Evolutionary conservation across 257 asterid genomes (phyloP).

Genomic region (Petunia axillaris): DNA sequence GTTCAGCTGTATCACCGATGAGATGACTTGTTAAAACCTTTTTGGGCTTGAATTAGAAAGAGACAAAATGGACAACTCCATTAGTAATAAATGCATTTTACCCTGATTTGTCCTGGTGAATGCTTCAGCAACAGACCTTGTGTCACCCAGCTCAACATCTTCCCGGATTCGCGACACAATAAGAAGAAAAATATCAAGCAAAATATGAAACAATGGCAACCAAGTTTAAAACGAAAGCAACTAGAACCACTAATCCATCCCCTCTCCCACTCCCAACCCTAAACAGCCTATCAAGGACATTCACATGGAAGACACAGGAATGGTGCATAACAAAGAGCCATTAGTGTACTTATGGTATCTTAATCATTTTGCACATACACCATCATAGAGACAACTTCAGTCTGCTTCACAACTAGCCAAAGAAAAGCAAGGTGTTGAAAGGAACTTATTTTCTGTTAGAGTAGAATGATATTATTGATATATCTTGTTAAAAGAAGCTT

Average conservation of each 20-base stretch:
- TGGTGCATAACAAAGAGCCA: constrained; percentile 16
- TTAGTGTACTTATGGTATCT: neutral
- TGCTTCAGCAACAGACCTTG: constrained; percentile 96
- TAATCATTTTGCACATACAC: constrained; percentile 17
- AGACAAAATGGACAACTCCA: constrained; percentile 3
- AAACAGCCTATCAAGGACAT: constrained; percentile 8
- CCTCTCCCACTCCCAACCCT: constrained; percentile 15
- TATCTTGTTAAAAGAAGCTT: constrained; percentile 23
- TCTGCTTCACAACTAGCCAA: constrained; percentile 6
- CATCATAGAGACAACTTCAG: constrained; percentile 20
- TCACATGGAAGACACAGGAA: constrained; percentile 4
- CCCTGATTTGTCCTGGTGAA: constrained; percentile 78
- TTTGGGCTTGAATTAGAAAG: neutral
- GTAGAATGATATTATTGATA: neutral
- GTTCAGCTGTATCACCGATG: constrained; percentile 55
- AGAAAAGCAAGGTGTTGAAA: neutral
- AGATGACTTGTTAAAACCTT: neutral
- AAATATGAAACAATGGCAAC: constrained; percentile 18
- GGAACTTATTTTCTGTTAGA: neutral
- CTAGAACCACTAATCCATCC: constrained; percentile 18
- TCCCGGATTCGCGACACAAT: constrained; percentile 40
- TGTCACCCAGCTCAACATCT: constrained; percentile 80
- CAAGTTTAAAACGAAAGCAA: constrained; percentile 1
- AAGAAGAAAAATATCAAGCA: constrained; percentile 28
- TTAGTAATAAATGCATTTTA: constrained; percentile 37